A percentile compares a stretch with the other conserved stretches of the same genome.
Conservation (phyloP, 1,284 basidiomycete species). For the Microbotryum silenes-acaulis region DNA sequence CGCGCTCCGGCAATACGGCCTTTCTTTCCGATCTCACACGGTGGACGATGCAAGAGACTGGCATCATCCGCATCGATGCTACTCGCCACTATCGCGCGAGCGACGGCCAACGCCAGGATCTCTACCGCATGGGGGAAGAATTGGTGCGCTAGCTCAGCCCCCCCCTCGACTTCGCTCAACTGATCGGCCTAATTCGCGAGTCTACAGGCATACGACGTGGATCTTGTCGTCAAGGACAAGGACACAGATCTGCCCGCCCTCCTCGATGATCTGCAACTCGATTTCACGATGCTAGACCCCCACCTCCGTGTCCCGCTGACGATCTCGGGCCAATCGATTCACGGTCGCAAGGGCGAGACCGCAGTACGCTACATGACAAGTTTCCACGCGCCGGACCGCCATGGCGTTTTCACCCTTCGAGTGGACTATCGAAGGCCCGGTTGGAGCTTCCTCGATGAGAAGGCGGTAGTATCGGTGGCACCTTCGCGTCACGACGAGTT, state of each 20-base stretch:
- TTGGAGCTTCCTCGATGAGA: conserved; percentile 65
- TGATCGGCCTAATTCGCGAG: not conserved
- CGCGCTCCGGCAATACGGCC: conserved; percentile 61
- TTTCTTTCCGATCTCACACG: conserved; percentile 66
- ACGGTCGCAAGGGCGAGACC: too few species aligned
- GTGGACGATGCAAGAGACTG: conserved; percentile 87
- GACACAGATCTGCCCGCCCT: conserved; percentile 64
- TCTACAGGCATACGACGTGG: conserved; percentile 60
- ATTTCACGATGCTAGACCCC: conserved; percentile 97
- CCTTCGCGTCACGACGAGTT: conserved; percentile 92
- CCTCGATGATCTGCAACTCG: conserved; percentile 73
- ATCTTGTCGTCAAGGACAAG: conserved; percentile 60
- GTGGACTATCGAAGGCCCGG: conserved; percentile 82
- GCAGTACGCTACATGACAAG: conserved; percentile 56
- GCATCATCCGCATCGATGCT: conserved; percentile 66
- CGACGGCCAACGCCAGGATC: conserved; percentile 42
- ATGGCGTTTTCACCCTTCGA: conserved; percentile 96
- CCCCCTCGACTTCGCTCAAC: not conserved
- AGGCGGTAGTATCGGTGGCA: conserved; percentile 69
- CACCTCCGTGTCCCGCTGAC: conserved; percentile 68
- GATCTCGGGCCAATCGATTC: not conserved
- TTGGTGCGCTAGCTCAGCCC: conserved; percentile 50
- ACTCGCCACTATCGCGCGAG: not conserved
- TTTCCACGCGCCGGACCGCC: conserved; percentile 84
- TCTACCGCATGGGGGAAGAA: conserved; percentile 80